A percentile compares a stretch with the other conserved stretches of the same genome.
Evolutionary conservation across 768 basidiomycete genomes (phyloP).

Genomic region (Naganishia friedmannii): DNA sequence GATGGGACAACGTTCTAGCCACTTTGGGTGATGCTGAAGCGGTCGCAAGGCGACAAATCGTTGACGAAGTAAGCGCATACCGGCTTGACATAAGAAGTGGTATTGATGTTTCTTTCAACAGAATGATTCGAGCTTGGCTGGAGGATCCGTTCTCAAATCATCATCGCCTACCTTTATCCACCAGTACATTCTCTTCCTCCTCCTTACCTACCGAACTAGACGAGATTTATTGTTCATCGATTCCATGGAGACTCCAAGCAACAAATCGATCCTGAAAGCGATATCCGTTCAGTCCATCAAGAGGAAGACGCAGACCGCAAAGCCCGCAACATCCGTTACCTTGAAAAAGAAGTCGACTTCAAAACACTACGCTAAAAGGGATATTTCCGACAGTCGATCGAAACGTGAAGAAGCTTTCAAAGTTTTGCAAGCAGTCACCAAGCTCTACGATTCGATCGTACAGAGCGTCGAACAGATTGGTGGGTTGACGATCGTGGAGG

Average conservation of each 20-base stretch:
- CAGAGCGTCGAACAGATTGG: slow-evolving; percentile 83
- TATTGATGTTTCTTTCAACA: neutral
- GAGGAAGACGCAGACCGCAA: slow-evolving; percentile 29
- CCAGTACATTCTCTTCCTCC: slow-evolving; percentile 79
- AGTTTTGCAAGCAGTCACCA: slow-evolving; percentile 84
- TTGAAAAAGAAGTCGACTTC: slow-evolving; percentile 5
- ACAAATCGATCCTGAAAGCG: neutral
- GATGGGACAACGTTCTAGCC: slow-evolving; percentile 78
- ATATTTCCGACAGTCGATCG: slow-evolving; percentile 17
- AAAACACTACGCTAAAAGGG: slow-evolving; percentile 30
- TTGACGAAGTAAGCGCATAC: slow-evolving; percentile 65
- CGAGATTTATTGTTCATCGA: slow-evolving; percentile 75
- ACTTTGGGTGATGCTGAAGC: slow-evolving; percentile 87
- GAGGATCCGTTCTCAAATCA: slow-evolving; percentile 5
- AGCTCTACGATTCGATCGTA: slow-evolving; percentile 74
- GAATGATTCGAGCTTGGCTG: neutral
- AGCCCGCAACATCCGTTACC: neutral
- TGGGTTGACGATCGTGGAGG: slow-evolving; percentile 77
- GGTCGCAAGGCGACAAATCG: slow-evolving; percentile 62
- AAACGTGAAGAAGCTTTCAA: slow-evolving; percentile 52
- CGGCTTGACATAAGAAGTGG: neutral
- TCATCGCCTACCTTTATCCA: slow-evolving; percentile 59
- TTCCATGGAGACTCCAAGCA: slow-evolving; percentile 6
- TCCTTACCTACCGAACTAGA: slow-evolving; percentile 80
- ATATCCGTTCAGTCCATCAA: slow-evolving; percentile 6